These are phyloP conservation scores for Sporisorium scitamineum DNA, from an alignment of 1,284 basidiomycete species.

Conservation along the genomic window DNA sequence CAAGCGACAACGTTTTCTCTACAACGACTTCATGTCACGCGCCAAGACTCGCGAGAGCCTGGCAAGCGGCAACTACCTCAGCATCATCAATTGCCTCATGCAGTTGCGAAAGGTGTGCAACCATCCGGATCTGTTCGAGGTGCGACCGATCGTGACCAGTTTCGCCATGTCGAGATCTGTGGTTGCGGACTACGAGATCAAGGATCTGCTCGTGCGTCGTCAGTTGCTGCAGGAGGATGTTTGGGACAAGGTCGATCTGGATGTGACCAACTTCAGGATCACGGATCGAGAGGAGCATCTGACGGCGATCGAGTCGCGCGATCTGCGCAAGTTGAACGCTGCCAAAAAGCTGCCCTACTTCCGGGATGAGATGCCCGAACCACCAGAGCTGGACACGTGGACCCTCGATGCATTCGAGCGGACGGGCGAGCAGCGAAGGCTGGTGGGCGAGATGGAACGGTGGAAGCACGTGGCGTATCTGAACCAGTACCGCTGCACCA, in stretches of 20 bases:
- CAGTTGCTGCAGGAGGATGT: slow-evolving; percentile 74
- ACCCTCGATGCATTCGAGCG: slow-evolving; percentile 80
- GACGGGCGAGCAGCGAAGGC: slow-evolving; percentile 75
- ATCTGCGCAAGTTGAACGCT: slow-evolving; percentile 79
- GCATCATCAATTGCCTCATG: slow-evolving; percentile 96
- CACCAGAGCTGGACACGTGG: slow-evolving; percentile 74
- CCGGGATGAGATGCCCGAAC: slow-evolving; percentile 71
- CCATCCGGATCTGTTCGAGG: slow-evolving; percentile 95
- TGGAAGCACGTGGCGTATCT: slow-evolving; percentile 81
- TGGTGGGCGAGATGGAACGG: slow-evolving; percentile 74
- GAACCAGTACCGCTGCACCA: slow-evolving; percentile 80
- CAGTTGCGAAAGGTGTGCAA: slow-evolving; percentile 84
- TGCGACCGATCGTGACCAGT: slow-evolving; percentile 90
- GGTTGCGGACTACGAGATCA: slow-evolving; percentile 85
- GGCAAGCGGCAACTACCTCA: slow-evolving; percentile 82
- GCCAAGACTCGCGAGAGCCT: slow-evolving; percentile 88
- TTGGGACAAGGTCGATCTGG: slow-evolving; percentile 74
- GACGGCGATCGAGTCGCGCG: slow-evolving; percentile 73
- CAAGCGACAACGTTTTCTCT: slow-evolving; percentile 93
- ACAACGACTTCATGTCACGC: slow-evolving; percentile 97
- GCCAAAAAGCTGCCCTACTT: slow-evolving; percentile 75
- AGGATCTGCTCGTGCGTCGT: slow-evolving; percentile 85
- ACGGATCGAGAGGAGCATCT: slow-evolving; percentile 72
- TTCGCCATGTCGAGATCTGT: slow-evolving; percentile 87
- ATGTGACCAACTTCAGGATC: slow-evolving; percentile 77